Base-by-base conservation (phyloP, 2,329 filamentous ascomycete genomes). In the Cercospora canescens region DNA sequence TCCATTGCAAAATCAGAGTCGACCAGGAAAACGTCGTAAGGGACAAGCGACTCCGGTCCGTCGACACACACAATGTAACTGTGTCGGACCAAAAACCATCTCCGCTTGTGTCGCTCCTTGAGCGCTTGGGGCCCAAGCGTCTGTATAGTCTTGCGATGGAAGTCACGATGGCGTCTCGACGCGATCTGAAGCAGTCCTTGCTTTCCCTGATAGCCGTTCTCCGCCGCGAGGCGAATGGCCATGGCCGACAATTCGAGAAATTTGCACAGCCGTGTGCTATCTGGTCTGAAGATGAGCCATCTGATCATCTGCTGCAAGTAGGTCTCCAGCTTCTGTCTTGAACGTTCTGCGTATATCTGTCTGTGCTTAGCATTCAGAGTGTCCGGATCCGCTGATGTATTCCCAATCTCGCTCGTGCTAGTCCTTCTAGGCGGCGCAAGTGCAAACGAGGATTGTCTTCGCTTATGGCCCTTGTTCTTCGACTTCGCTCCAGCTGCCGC, bases 41-140 rank as follows among this genome's bases (percentile, higher is more conserved):
- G 96, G 74, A 97, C 94, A 91, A 98, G 96, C 73, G 96, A 96
- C 77, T 98, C 94, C 0, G 95, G 95, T 0, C 95, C 97, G 76
- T 98, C 94, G n/a, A 98, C 94, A 72, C 94, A 97, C 52, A 97
- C 94, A 66, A 99, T 90, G 75, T 99, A 99, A 81, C 93, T 98
- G 79, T 98, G 94, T 60, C 95, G 86, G n/a, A 99, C 93, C 21
- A 98, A 84, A 77, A 99, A 99, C 95, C 95, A 99, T 78, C 97
- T 97, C 18, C 93, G 92, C 67, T 88, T 91, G 79, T 97, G 94
- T 12, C 93, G 88, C 60, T 89, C 88, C 75, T 93, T 91, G 69
- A 97, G 86, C 73, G 93, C 89, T 60, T 87, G 85, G 0, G 93
- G 92, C 16, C 70, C 70, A 16, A 70, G 52, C 8, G 69, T 68